Evolutionary conservation across 2,329 filamentous ascomycete genomes (phyloP).

Genomic region (Colletotrichum tofieldiae): DNA sequence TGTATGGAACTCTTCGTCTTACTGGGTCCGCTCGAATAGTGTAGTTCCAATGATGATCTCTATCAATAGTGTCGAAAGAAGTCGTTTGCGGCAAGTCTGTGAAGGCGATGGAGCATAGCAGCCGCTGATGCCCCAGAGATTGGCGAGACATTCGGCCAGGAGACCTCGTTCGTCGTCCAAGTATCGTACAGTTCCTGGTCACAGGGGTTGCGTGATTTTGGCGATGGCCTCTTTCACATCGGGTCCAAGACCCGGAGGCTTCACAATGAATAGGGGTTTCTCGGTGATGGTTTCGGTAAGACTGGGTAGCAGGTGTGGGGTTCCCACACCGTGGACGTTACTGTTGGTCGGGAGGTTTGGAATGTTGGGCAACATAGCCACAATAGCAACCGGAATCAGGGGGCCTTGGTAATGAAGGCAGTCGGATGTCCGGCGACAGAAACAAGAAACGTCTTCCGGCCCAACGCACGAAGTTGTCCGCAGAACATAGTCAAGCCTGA

Average conservation of each 20-base stretch:
- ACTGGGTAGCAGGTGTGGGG: not conserved
- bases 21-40: constrained; percentile 47
- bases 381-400: not conserved
- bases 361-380: constrained; percentile 8
- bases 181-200: not conserved
- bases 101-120: constrained; percentile 51
- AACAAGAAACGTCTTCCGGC: constrained; percentile 10
- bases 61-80: not conserved
- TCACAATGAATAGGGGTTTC: constrained; percentile 40
- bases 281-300: constrained; percentile 43
- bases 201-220: not conserved
- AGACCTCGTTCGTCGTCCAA: constrained; percentile 45
- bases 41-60: constrained; percentile 50
- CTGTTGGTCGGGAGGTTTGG: not conserved
- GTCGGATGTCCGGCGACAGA: not conserved
- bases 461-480: not conserved
- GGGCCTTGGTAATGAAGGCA: constrained; percentile 2
- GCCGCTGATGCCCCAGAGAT: constrained; percentile 48
- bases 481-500: not conserved
- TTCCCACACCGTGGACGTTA: not conserved
- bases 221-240: constrained; percentile 6
- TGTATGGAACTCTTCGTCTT: constrained; percentile 58
- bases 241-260: constrained; percentile 30
- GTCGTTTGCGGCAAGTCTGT: constrained; percentile 49
- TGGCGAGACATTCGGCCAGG: constrained; percentile 44